Evolutionary conservation across 305 asterid genomes (phyloP).

Genomic region (Fraxinus nigra): DNA sequence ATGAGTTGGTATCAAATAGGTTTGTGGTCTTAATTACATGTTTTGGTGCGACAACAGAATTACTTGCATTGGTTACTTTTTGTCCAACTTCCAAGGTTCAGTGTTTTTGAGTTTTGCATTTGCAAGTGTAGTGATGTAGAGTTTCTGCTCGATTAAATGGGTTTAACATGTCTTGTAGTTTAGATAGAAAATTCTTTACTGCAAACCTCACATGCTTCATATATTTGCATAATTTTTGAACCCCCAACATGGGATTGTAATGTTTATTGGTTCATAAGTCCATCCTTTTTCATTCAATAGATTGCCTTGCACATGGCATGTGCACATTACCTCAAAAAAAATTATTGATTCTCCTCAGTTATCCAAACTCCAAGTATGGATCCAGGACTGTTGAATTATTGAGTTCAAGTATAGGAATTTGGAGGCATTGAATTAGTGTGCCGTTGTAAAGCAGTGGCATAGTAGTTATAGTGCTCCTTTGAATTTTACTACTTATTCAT

Average conservation of each 20-base stretch:
- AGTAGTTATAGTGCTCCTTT: not conserved
- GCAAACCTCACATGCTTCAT: slow-evolving; percentile 6
- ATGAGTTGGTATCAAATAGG: no score
- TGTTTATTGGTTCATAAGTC: not conserved
- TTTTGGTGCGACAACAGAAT: no score
- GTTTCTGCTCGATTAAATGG: slow-evolving; percentile 13
- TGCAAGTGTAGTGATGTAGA: slow-evolving; percentile 16
- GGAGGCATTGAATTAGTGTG: not conserved
- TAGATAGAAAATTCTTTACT: not conserved
- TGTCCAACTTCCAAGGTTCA: no score
- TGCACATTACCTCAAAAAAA: not conserved
- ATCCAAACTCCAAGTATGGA: not conserved
- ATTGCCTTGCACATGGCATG: not conserved
- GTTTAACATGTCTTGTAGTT: not conserved
- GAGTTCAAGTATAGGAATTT: slow-evolving; percentile 10
- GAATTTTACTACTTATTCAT: no score
- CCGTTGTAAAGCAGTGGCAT: not conserved
- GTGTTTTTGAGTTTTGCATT: no score
- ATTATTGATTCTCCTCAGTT: not conserved
- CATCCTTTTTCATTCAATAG: not conserved
- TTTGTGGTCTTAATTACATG: no score
- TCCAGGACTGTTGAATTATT: not conserved
- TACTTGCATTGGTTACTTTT: no score
- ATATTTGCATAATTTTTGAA: slow-evolving; percentile 31
- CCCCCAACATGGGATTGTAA: slow-evolving; percentile 47